Conservation (phyloP, 495 filamentous ascomycete genomes). For the Penicillium silybi region DNA sequence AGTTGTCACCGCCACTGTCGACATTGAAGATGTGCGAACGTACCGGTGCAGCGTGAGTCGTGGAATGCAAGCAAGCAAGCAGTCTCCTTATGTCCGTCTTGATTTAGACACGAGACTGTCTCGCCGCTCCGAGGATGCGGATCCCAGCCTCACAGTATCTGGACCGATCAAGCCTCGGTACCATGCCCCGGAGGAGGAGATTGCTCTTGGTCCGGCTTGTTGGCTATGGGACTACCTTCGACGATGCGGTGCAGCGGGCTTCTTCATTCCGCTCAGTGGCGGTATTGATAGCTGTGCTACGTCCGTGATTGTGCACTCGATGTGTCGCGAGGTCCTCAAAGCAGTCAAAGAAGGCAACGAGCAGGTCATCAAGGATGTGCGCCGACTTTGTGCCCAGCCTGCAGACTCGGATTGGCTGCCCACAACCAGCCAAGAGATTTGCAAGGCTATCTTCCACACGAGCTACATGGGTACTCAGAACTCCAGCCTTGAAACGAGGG, state of each 20-base stretch:
- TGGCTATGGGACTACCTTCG: conserved; percentile 88
- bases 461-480: conserved; percentile 79
- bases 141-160: conserved; percentile 38
- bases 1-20: conserved; percentile 74
- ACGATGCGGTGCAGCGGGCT: conserved; percentile 57
- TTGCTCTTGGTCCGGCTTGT: conserved; percentile 64
- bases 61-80: conserved; percentile 39
- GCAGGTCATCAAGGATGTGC: conserved; percentile 69
- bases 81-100: conserved; percentile 31
- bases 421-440: conserved; percentile 57
- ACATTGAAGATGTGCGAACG: conserved; percentile 64
- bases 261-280: conserved; percentile 58
- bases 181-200: conserved; percentile 70
- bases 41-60: conserved; percentile 34
- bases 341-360: conserved; percentile 59
- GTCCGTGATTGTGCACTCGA: conserved; percentile 67
- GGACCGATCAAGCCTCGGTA: conserved; percentile 44
- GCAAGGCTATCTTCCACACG: conserved; percentile 67
- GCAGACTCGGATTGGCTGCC: conserved; percentile 49
- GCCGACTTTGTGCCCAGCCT: conserved; percentile 55
- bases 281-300: conserved; percentile 66
- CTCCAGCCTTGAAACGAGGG: conserved; percentile 65
- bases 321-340: conserved; percentile 70
- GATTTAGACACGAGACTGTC: conserved; percentile 37
- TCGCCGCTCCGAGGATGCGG: conserved; percentile 31